Conservation (phyloP, 2,329 filamentous ascomycete species). For the Dothistroma septosporum region DNA sequence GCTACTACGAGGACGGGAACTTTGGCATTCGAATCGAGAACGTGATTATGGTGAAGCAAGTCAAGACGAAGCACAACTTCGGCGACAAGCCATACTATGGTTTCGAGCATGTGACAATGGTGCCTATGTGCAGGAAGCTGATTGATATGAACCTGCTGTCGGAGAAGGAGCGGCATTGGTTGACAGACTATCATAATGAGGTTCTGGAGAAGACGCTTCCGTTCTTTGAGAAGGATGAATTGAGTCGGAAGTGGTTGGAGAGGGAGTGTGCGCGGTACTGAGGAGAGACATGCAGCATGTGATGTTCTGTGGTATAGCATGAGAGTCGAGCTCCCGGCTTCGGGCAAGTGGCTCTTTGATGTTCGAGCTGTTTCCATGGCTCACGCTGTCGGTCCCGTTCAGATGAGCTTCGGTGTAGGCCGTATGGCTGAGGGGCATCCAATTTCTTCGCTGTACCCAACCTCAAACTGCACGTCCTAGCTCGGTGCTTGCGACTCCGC, state of each 20-base stretch:
- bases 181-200: constrained; percentile 80
- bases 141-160: constrained; percentile 73
- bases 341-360: background rate
- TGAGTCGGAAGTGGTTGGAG: constrained; percentile 75
- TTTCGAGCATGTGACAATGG: constrained; percentile 97
- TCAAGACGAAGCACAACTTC: constrained; percentile 81
- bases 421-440: too few species aligned
- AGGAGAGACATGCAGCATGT: background rate
- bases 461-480: background rate
- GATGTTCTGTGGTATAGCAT: background rate
- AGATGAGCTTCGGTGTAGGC: too few species aligned
- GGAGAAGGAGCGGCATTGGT: constrained; percentile 71
- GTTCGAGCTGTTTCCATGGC: background rate
- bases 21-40: constrained; percentile 98
- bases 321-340: background rate
- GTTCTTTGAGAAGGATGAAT: constrained; percentile 68
- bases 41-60: constrained; percentile 83
- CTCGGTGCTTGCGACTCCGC: background rate
- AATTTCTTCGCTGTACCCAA: too few species aligned
- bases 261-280: constrained; percentile 72
- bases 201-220: constrained; percentile 75
- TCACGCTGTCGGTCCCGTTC: background rate
- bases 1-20: constrained; percentile 92
- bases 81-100: constrained; percentile 91
- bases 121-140: constrained; percentile 85